Conservation (phyloP, 2,329 filamentous ascomycete genomes). For the Fusarium sp. region DNA sequence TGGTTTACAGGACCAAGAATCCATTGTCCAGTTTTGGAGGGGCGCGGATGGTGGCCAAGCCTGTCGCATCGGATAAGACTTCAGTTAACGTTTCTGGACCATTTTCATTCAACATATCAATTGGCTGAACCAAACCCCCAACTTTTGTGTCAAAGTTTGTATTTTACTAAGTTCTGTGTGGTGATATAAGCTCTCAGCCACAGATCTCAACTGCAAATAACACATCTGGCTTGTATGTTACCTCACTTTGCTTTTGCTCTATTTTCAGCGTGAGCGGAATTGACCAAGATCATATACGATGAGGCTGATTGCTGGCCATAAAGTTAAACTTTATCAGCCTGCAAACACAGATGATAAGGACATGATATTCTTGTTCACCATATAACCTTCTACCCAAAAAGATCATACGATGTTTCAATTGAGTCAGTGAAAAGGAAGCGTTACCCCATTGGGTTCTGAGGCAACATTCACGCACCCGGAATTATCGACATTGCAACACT, state of each 20-base stretch:
- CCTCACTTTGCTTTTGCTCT: neutral
- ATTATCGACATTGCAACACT: neutral
- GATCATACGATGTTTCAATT: neutral
- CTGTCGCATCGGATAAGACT: neutral
- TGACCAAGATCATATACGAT: neutral
- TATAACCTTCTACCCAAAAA: no score
- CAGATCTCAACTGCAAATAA: no score
- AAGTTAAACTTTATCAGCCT: neutral
- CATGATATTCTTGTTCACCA: neutral
- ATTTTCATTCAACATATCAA: neutral
- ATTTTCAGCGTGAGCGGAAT: neutral
- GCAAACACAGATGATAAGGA: neutral
- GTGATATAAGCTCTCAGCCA: no score
- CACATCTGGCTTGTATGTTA: neutral
- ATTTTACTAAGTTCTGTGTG: neutral
- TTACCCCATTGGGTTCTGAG: neutral
- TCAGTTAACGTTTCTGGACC: neutral
- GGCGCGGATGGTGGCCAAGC: neutral
- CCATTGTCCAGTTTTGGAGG: neutral
- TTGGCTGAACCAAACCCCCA: no score
- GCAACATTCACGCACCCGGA: neutral
- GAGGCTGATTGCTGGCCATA: neutral
- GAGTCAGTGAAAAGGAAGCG: neutral
- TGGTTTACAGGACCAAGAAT: neutral
- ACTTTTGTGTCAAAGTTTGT: neutral